Percentiles rank a stretch among this genome's conserved stretches.
These are phyloP conservation scores for Colletotrichum camelliae DNA, from an alignment of 2,329 filamentous ascomycete genomes.

Conservation along the genomic window DNA sequence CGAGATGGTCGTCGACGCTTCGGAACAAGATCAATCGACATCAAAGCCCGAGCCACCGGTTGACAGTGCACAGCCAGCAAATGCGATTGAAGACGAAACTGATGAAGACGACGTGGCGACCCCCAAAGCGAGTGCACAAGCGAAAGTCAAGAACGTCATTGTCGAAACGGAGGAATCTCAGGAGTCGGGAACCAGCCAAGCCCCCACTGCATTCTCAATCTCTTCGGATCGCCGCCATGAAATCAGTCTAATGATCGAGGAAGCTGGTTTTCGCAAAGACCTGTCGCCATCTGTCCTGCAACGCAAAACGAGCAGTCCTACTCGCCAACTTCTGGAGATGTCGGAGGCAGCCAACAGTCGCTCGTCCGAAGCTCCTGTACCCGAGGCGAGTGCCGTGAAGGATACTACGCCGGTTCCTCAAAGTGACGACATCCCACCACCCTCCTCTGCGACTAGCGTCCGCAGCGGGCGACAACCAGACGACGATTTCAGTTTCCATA, in stretches of 20 bases:
- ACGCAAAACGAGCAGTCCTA: slow-evolving; percentile 31
- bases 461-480: slow-evolving; percentile 57
- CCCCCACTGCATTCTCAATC: slow-evolving; percentile 25
- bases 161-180: slow-evolving; percentile 19
- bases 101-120: background rate
- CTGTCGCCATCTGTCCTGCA: slow-evolving; percentile 42
- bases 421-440: slow-evolving; percentile 17
- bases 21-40: background rate
- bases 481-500: slow-evolving; percentile 41
- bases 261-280: slow-evolving; percentile 52
- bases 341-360: slow-evolving; percentile 8
- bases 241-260: slow-evolving; percentile 49
- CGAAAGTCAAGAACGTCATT: background rate
- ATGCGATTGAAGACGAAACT: background rate
- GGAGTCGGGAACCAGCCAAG: background rate
- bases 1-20: background rate
- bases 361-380: slow-evolving; percentile 10
- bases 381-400: slow-evolving; percentile 4
- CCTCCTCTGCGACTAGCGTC: slow-evolving; percentile 45
- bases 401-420: background rate
- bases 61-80: background rate
- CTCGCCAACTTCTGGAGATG: slow-evolving; percentile 32
- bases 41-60: background rate
- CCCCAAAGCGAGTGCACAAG: background rate
- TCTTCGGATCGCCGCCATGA: slow-evolving; percentile 38